Percentiles rank a stretch among this genome's conserved stretches.
phyloP scores from a whole-genome alignment of 345 rosid genomes.

The Euphorbia pulcherrima region DNA sequence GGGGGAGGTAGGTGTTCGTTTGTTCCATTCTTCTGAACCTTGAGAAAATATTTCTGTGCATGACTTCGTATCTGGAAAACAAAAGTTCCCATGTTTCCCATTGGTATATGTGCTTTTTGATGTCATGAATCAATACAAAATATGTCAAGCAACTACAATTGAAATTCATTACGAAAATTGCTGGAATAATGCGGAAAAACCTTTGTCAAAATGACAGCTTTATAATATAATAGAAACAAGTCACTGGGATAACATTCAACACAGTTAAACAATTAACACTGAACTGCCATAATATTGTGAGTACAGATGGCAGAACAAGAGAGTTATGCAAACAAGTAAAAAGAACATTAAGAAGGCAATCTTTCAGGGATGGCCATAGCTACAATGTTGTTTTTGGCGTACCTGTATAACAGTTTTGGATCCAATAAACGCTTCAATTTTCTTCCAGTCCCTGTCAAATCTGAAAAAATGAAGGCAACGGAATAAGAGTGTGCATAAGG shows the following conservation, averaged over 20 bases:
- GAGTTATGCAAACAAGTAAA: not conserved
- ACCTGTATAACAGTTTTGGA: constrained; percentile 96
- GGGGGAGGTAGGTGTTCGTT: constrained; percentile 93
- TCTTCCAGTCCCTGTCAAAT: constrained; percentile 97
- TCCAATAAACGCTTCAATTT: constrained; percentile 89
- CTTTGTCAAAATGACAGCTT: not conserved
- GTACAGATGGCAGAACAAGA: not conserved
- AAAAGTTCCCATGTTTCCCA: not conserved
- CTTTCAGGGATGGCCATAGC: not conserved
- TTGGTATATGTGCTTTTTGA: not conserved
- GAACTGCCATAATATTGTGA: not conserved
- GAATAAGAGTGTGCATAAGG: not conserved
- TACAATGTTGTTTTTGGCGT: not conserved
- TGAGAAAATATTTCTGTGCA: constrained; percentile 87
- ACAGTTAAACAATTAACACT: not conserved
- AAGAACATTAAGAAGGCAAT: not conserved
- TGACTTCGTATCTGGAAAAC: constrained; percentile 82
- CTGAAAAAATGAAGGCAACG: constrained; percentile 26
- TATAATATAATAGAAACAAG: not conserved
- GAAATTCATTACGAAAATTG: not conserved
- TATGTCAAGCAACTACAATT: not conserved
- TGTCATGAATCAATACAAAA: not conserved
- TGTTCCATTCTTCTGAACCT: constrained; percentile 88
- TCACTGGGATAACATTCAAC: not conserved
- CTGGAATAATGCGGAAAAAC: not conserved